A percentile compares a stretch with the other conserved stretches of the same genome.
phyloP scores from a whole-genome alignment of 2,329 filamentous ascomycete species.

The Hymenoscyphus salicellus region DNA sequence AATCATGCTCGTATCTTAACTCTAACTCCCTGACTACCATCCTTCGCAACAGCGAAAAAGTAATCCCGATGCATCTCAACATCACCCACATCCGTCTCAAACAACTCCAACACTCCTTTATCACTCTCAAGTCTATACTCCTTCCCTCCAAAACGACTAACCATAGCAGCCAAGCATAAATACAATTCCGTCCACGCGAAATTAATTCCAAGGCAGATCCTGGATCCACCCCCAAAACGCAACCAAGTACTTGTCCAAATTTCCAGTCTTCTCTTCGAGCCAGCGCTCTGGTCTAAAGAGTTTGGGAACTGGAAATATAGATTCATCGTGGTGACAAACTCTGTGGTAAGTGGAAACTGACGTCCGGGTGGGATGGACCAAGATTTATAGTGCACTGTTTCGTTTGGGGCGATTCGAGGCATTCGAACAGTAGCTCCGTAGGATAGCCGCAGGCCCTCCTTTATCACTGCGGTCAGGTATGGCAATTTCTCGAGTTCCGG shows the following conservation, averaged over 20 bases:
- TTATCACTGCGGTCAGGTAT: conserved; percentile 33
- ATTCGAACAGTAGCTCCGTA: neutral
- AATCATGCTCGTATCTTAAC: neutral
- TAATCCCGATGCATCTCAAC: conserved; percentile 1
- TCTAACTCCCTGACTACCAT: neutral
- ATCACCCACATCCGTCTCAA: conserved; percentile 7
- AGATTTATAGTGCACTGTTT: conserved; percentile 2
- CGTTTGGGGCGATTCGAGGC: neutral
- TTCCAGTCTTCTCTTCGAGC: neutral
- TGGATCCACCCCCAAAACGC: conserved; percentile 13
- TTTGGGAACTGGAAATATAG: conserved; percentile 14
- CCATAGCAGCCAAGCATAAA: conserved; percentile 10
- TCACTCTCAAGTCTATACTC: conserved; percentile 5
- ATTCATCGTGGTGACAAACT: conserved; percentile 1
- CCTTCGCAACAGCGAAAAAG: neutral
- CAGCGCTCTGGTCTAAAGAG: conserved; percentile 4
- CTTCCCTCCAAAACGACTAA: conserved; percentile 6
- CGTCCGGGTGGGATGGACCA: conserved; percentile 4
- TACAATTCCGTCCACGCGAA: conserved; percentile 17
- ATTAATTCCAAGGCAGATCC: conserved; percentile 17
- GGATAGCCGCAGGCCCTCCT: conserved; percentile 26
- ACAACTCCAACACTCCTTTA: conserved; percentile 9
- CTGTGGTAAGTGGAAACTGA: neutral
- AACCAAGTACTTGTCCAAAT: conserved; percentile 30
- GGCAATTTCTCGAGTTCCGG: conserved; percentile 29